Conservation (phyloP, 2,329 filamentous ascomycete genomes). For the Laburnicola sp. region DNA sequence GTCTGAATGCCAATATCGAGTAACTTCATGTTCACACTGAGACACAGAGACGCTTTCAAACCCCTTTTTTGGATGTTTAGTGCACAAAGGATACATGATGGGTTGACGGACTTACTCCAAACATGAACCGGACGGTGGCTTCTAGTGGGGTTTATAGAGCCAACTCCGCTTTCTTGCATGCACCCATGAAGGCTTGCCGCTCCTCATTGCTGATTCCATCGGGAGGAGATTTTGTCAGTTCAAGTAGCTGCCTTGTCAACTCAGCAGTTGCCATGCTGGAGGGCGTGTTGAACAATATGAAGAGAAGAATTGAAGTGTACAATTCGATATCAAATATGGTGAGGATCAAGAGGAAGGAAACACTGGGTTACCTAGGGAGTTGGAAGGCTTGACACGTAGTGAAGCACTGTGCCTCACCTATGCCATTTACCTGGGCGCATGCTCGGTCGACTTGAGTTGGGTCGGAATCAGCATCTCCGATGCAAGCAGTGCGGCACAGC, state of each 20-base stretch:
- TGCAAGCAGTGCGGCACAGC: too few relatives aligned
- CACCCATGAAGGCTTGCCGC: background rate
- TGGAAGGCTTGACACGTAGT: too few relatives aligned
- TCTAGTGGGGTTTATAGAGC: constrained; percentile 5
- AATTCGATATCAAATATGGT: too few relatives aligned
- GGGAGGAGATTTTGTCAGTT: background rate
- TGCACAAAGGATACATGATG: background rate
- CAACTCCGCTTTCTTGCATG: background rate
- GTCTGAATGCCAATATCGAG: constrained; percentile 2
- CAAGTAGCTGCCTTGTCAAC: background rate
- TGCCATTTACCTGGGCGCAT: too few relatives aligned
- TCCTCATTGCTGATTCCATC: constrained; percentile 5
- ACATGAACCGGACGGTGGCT: constrained; percentile 8
- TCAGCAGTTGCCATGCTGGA: background rate
- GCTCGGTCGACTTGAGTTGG: too few relatives aligned
- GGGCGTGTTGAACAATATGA: too few relatives aligned
- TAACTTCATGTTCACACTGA: constrained; percentile 7
- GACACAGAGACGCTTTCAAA: constrained; percentile 2
- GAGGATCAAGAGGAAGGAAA: too few relatives aligned
- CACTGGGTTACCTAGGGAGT: too few relatives aligned
- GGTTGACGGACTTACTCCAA: constrained; percentile 1
- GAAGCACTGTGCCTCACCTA: too few relatives aligned
- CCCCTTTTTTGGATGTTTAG: background rate
- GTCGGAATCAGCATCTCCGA: too few relatives aligned
- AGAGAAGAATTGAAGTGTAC: too few relatives aligned